Percentiles rank a stretch among this genome's conserved stretches.
Evolutionary conservation across 2,329 filamentous ascomycete species (phyloP).

Genomic region (Xylariaceae sp.): DNA sequence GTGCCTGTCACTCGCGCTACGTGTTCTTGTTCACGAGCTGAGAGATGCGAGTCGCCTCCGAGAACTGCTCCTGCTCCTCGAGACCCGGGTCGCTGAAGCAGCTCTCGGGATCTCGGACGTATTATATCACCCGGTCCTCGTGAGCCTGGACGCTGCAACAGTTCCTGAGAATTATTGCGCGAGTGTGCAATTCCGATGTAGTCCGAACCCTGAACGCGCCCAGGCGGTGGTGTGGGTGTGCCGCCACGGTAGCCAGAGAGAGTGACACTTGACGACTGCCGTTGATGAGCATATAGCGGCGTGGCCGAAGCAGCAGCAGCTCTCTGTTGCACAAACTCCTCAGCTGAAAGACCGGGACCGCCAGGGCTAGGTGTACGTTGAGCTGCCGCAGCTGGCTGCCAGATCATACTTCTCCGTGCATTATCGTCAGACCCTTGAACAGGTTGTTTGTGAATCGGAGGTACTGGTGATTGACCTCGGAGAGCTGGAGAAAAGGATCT

Average conservation of each 20-base stretch:
- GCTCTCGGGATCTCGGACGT: slow-evolving; percentile 46
- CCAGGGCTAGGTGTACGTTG: slow-evolving; percentile 46
- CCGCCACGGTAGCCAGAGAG: slow-evolving; percentile 36
- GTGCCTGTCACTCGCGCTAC: slow-evolving; percentile 77
- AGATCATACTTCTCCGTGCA: slow-evolving; percentile 63
- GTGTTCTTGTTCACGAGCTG: slow-evolving; percentile 83
- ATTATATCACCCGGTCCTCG: slow-evolving; percentile 37
- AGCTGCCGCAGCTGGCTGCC: slow-evolving; percentile 65
- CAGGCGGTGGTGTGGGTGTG: slow-evolving; percentile 42
- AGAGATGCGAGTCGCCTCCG: slow-evolving; percentile 56
- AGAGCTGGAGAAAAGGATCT: slow-evolving; percentile 34
- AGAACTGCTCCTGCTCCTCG: slow-evolving; percentile 51
- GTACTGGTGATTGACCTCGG: slow-evolving; percentile 22
- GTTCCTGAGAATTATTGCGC: slow-evolving; percentile 42
- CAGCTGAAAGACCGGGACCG: slow-evolving; percentile 56
- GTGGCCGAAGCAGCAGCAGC: slow-evolving; percentile 54
- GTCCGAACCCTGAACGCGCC: slow-evolving; percentile 39
- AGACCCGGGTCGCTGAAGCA: slow-evolving; percentile 47
- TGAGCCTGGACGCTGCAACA: slow-evolving; percentile 28
- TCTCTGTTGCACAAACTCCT: slow-evolving; percentile 81
- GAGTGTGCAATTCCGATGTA: slow-evolving; percentile 39
- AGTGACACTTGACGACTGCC: slow-evolving; percentile 53
- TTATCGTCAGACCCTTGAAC: slow-evolving; percentile 46
- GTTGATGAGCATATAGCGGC: slow-evolving; percentile 56
- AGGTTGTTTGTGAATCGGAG: slow-evolving; percentile 11